Evolutionary conservation across 441 rosid species (phyloP).

Genomic region (Eruca vesicaria): DNA sequence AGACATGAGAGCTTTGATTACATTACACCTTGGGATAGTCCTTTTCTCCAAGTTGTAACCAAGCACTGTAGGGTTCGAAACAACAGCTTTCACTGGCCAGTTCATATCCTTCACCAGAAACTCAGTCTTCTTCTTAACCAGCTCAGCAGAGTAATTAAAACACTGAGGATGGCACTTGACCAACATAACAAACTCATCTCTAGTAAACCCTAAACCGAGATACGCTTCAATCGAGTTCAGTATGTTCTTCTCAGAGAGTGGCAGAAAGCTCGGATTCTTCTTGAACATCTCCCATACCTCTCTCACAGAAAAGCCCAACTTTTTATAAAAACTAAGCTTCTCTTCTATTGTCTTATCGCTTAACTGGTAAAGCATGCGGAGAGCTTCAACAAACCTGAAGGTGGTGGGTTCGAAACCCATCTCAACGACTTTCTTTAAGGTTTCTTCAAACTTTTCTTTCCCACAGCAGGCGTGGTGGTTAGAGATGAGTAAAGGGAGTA

Average conservation of each 20-base stretch:
- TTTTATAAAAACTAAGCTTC: not conserved
- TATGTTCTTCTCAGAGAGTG: not conserved
- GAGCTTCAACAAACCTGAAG: not conserved
- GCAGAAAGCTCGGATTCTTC: conserved; percentile 27
- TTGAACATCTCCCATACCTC: conserved; percentile 29
- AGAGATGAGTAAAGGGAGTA: not conserved
- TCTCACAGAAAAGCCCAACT: conserved; percentile 24
- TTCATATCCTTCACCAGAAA: conserved; percentile 31
- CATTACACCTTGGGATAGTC: conserved; percentile 37
- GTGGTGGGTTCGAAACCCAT: conserved; percentile 12
- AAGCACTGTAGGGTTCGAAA: conserved; percentile 1
- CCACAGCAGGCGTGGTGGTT: not conserved
- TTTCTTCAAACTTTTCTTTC: not conserved
- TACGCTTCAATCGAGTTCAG: not conserved
- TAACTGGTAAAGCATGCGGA: not conserved
- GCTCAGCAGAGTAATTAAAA: not conserved
- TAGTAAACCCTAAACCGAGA: not conserved
- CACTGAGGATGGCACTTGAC: not conserved
- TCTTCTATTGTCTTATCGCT: not conserved
- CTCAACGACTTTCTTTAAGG: conserved; percentile 2
- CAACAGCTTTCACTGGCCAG: conserved; percentile 20
- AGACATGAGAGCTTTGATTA: conserved; percentile 22
- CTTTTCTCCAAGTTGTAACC: conserved; percentile 32
- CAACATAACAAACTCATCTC: not conserved
- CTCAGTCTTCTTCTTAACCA: conserved; percentile 21